A percentile compares a stretch with the other conserved stretches of the same genome.
phyloP scores from a whole-genome alignment of 495 filamentous ascomycete species.

The Massariosphaeria phaeospora region DNA sequence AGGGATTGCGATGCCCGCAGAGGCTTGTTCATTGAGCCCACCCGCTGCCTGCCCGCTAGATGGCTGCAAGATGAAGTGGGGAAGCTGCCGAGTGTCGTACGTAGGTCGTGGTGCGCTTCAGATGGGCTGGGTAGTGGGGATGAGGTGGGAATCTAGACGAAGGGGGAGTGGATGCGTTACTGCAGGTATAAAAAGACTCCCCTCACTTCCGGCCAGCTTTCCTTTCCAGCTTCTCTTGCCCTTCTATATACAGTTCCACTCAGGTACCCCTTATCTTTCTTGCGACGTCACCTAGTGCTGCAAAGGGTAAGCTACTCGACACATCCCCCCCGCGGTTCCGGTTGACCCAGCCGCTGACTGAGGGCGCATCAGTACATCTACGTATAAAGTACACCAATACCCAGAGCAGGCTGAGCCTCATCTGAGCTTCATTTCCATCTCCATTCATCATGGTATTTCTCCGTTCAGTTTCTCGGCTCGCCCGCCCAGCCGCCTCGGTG shows the following conservation, averaged over 20 bases:
- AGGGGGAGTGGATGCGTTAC: not conserved
- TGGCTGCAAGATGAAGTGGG: conserved; percentile 22
- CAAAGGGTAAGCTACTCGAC: conserved; percentile 10
- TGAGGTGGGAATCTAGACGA: not conserved
- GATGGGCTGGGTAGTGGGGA: conserved; percentile 18
- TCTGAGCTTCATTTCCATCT: conserved; percentile 10
- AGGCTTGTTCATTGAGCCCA: too few species aligned
- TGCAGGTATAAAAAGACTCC: conserved; percentile 12
- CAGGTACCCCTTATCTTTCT: not conserved
- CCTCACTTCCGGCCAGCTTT: not conserved
- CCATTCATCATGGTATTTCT: conserved; percentile 64
- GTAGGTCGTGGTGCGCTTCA: conserved; percentile 17
- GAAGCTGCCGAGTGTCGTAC: too few species aligned
- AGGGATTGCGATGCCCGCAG: conserved; percentile 11
- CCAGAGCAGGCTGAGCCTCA: conserved; percentile 4
- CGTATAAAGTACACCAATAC: not conserved
- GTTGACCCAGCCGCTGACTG: not conserved
- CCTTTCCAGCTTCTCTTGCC: not conserved
- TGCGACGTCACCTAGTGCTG: conserved; percentile 14
- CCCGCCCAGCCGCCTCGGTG: conserved; percentile 55
- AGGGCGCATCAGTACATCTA: conserved; percentile 8
- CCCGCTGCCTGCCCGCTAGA: conserved; percentile 4
- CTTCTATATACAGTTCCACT: conserved; percentile 2
- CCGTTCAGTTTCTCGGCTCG: conserved; percentile 55
- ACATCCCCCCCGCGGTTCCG: not conserved